Conservation (phyloP, 2,329 filamentous ascomycete species). For the Bertia moriformis region DNA sequence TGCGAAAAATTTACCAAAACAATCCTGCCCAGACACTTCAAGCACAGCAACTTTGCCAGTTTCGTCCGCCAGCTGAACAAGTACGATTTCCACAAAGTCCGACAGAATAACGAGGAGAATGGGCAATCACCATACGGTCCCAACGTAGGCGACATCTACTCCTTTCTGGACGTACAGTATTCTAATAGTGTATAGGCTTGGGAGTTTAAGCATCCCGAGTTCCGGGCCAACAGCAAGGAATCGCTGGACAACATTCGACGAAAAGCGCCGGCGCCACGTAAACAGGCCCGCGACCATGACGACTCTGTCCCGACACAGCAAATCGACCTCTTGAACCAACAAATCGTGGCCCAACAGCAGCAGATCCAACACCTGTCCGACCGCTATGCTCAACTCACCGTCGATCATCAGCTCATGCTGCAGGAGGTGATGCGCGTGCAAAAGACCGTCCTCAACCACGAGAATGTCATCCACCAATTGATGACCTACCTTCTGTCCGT, state of each 20-base stretch:
- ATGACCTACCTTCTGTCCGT: slow-evolving; percentile 50
- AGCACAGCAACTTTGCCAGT: slow-evolving; percentile 96
- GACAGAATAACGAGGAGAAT: slow-evolving; percentile 76
- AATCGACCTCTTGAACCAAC: slow-evolving; percentile 75
- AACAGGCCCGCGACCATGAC: slow-evolving; percentile 52
- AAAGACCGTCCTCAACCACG: slow-evolving; percentile 52
- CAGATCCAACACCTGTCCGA: slow-evolving; percentile 64
- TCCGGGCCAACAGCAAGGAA: slow-evolving; percentile 89
- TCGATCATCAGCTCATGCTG: slow-evolving; percentile 48
- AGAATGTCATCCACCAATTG: slow-evolving; percentile 52
- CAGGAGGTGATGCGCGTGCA: slow-evolving; percentile 50
- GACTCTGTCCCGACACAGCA: slow-evolving; percentile 71
- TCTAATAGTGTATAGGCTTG: slow-evolving; percentile 41
- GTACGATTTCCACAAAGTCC: slow-evolving; percentile 96
- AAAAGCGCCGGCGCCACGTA: slow-evolving; percentile 84
- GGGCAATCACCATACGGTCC: slow-evolving; percentile 69
- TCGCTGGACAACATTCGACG: slow-evolving; percentile 90
- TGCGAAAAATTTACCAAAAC: slow-evolving; percentile 97
- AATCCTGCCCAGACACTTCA: slow-evolving; percentile 95
- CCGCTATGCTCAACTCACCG: slow-evolving; percentile 44
- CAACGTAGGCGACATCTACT: slow-evolving; percentile 39
- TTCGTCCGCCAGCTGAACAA: slow-evolving; percentile 94
- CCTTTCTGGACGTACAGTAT: background rate
- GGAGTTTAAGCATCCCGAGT: slow-evolving; percentile 97
- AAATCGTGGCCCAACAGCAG: slow-evolving; percentile 77